phyloP scores from a whole-genome alignment of 495 filamentous ascomycete species.

The Penicillium tannophilum region DNA sequence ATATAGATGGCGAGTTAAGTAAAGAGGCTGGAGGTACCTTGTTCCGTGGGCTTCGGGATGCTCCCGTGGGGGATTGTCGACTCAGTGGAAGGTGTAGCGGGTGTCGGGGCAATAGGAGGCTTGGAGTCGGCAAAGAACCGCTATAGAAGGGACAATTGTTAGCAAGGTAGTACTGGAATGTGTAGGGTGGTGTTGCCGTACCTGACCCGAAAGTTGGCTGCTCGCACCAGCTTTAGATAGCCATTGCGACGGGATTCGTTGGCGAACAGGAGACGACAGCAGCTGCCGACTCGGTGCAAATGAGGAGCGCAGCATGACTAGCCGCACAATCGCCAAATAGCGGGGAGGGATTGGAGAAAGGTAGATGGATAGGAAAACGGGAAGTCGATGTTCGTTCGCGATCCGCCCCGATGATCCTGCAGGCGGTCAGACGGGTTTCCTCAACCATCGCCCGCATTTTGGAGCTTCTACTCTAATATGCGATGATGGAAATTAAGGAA shows the following conservation, averaged over 20 bases:
- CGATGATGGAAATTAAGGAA: not conserved
- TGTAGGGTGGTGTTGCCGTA: conserved; percentile 30
- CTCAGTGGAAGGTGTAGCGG: conserved; percentile 48
- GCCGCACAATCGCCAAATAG: conserved; percentile 45
- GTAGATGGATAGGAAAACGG: conserved; percentile 39
- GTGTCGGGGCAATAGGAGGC: conserved; percentile 39
- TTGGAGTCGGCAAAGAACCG: conserved; percentile 50
- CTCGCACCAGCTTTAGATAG: conserved; percentile 45
- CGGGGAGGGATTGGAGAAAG: conserved; percentile 30
- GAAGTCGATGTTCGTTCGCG: conserved; percentile 45
- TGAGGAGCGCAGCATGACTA: conserved; percentile 54
- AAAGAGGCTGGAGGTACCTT: conserved; percentile 41
- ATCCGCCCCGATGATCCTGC: conserved; percentile 47
- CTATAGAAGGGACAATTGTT: conserved; percentile 23
- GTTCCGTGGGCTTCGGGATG: conserved; percentile 57
- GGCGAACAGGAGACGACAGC: conserved; percentile 46
- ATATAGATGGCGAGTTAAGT: conserved; percentile 8
- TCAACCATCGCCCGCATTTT: conserved; percentile 21
- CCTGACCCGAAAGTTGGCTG: conserved; percentile 47
- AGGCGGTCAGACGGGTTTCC: conserved; percentile 32
- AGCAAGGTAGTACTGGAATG: conserved; percentile 8
- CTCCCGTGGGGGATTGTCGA: conserved; percentile 62
- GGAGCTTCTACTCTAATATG: not conserved
- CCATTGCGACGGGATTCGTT: conserved; percentile 50
- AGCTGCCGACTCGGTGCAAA: conserved; percentile 48